Conservation (phyloP, 169 alveolate species). For the Eimeria brunetti region DNA sequence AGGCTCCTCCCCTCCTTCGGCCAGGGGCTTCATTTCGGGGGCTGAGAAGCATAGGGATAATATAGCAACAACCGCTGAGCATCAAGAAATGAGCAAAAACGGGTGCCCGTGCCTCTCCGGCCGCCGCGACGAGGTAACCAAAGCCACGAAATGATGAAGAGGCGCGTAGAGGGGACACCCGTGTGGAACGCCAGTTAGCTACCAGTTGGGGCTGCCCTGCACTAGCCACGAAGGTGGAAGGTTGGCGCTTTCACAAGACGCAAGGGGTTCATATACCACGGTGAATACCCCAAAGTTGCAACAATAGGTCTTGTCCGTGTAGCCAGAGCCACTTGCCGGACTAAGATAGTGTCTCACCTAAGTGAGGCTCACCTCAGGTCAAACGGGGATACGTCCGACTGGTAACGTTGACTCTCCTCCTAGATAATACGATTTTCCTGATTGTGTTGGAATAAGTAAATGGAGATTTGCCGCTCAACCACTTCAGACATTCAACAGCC, state of each 20-base stretch:
- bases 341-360: background rate
- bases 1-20: conserved; percentile 50
- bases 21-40: conserved; percentile 33
- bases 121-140: background rate
- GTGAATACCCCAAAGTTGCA: background rate
- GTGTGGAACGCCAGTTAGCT: background rate
- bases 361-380: background rate
- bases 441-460: background rate
- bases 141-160: background rate
- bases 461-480: background rate
- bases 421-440: background rate
- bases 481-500: background rate
- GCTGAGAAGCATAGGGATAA: background rate
- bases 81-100: background rate
- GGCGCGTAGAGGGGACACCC: background rate
- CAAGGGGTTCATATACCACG: background rate
- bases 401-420: background rate
- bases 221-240: background rate
- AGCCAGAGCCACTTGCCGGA: background rate
- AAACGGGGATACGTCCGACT: background rate
- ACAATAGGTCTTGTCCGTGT: background rate
- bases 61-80: background rate
- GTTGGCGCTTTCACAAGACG: background rate
- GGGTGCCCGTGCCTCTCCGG: background rate
- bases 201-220: background rate